Base-by-base conservation (phyloP, 306 rosid genomes). In the Inga laurina region DNA sequence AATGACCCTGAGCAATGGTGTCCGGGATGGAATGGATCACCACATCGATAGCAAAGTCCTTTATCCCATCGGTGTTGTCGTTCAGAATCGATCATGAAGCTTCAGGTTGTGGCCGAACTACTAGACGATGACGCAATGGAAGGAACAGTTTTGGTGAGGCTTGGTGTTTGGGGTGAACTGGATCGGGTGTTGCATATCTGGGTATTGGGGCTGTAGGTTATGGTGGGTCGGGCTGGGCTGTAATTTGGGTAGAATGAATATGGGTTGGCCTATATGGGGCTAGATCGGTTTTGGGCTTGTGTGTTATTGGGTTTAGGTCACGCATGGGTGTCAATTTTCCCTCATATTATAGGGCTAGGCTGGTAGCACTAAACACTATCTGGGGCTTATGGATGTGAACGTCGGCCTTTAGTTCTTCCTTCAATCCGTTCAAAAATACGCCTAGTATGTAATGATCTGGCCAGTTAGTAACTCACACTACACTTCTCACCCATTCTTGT, bases 261-360 rank as follows among this genome's bases (percentile, higher is more conserved):
- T 1, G 10, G 2, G 46, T 8, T 1, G 2, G 4, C 46, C 11
- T 2, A 1, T 8, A 18, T 1, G 1, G 27, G 27, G 27, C 27
- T 11, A 4, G 5, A 0, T 4, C 16, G 14, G 14, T 13, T 0
- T 0, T 10, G 16, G 1, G 52, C 1, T 0, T 3, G 0, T 0
- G 52, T 0, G 0, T 0, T 2, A 0, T 44, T 11, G 51, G 51
- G 3, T 6, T 15, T 3, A 1, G 24, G 7, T 0, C 10, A 4
- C 3, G 5, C 13, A 3, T 3, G 4, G 16, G 2, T 19, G 2
- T 37, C 0, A 18, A 1, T 21, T 19, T 56, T 0, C 1, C 1
- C 3, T 56, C 62, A 21, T 5, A 18, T 19, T 56, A 27, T 2
- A 21, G 2, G 0, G 24, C 62, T 4, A 56, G 2, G 3, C 10